phyloP scores from a whole-genome alignment of 352 stramenopile genomes.

The Phytophthora vignae region DNA sequence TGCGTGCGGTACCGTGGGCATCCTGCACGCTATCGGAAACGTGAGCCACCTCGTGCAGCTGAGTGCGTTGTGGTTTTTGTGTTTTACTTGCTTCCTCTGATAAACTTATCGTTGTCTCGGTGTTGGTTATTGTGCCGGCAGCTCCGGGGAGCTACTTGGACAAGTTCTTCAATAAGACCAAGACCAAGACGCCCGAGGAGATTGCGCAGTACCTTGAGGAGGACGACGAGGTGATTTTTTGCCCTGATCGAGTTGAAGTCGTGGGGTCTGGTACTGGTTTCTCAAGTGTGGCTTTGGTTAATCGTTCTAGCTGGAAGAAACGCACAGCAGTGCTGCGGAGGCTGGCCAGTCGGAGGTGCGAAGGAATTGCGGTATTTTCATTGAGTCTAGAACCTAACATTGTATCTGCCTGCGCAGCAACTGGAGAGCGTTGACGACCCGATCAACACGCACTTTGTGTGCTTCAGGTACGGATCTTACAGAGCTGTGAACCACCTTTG shows the following conservation, averaged over 20 bases:
- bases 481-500: not conserved
- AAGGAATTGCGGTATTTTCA: not conserved
- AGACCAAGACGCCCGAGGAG: conserved; percentile 74
- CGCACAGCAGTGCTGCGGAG: conserved; percentile 91
- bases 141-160: conserved; percentile 73
- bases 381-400: not conserved
- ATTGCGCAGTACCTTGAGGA: conserved; percentile 91
- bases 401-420: conserved; percentile 52
- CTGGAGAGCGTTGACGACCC: conserved; percentile 91
- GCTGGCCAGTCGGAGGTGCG: conserved; percentile 89
- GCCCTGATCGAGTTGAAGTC: not conserved
- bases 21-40: conserved; percentile 96
- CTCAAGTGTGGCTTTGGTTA: conserved; percentile 13
- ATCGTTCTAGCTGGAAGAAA: conserved; percentile 85
- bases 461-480: conserved; percentile 77
- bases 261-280: not conserved
- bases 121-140: conserved; percentile 19
- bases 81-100: not conserved
- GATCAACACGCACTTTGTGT: conserved; percentile 97
- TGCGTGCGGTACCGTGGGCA: conserved; percentile 96
- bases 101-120: not conserved
- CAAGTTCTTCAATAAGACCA: conserved; percentile 89
- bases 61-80: conserved; percentile 44
- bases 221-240: conserved; percentile 82
- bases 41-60: conserved; percentile 76